These are phyloP conservation scores for Dentipellis sp. DNA, from an alignment of 768 basidiomycete genomes.

Conservation along the genomic window DNA sequence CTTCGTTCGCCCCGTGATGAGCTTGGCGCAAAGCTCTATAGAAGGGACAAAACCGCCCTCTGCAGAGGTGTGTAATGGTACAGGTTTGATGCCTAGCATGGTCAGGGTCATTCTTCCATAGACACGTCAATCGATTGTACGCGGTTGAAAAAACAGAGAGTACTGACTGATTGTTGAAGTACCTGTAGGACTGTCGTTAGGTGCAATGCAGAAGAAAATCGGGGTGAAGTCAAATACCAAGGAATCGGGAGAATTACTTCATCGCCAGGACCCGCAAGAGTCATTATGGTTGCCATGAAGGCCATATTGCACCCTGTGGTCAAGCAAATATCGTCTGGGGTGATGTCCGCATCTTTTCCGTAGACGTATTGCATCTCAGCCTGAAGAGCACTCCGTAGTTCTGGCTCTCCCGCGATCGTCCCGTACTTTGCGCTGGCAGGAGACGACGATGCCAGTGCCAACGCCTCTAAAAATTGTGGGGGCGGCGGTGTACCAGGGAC, in stretches of 20 bases:
- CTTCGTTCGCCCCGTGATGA: constrained; percentile 50
- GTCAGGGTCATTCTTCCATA: background rate
- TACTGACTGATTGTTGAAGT: background rate
- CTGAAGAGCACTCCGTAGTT: constrained; percentile 41
- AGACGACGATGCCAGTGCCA: background rate
- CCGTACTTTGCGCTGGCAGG: constrained; percentile 29
- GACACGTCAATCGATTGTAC: no score
- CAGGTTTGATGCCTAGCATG: background rate
- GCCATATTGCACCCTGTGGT: constrained; percentile 71
- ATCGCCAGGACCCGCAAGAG: constrained; percentile 57
- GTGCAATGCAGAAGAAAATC: no score
- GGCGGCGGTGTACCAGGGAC: constrained; percentile 57
- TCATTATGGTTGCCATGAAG: constrained; percentile 53
- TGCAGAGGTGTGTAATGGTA: background rate
- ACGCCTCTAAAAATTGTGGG: constrained; percentile 28
- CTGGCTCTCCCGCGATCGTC: constrained; percentile 46
- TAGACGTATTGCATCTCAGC: constrained; percentile 58
- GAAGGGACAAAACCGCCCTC: constrained; percentile 31
- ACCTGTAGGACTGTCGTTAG: background rate
- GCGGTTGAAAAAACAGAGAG: no score
- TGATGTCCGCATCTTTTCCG: constrained; percentile 38
- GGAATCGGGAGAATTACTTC: constrained; percentile 68
- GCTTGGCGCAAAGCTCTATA: constrained; percentile 31
- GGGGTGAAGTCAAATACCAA: constrained; percentile 34
- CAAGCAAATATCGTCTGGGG: constrained; percentile 48